Evolutionary conservation across 352 stramenopile species (phyloP).

Genomic region (Pseudoperonospora humuli): DNA sequence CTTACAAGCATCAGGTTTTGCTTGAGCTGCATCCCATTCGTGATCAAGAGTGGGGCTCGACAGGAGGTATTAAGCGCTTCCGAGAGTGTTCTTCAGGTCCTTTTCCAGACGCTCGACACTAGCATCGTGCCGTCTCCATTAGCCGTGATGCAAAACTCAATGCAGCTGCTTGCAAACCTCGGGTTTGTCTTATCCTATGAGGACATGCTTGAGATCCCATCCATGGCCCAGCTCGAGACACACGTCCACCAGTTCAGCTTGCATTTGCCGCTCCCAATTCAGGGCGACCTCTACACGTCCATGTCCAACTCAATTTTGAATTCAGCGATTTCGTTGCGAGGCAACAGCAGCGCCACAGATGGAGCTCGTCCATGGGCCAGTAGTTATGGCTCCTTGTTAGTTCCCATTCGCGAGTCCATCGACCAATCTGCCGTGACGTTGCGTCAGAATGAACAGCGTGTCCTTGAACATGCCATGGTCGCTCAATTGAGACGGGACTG

Average conservation of each 20-base stretch:
- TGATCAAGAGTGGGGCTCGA: conserved; percentile 41
- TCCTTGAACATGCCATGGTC: conserved; percentile 58
- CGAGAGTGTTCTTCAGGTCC: conserved; percentile 41
- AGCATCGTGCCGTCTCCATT: conserved; percentile 55
- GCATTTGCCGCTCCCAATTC: conserved; percentile 58
- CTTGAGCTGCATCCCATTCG: conserved; percentile 53
- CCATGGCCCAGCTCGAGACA: conserved; percentile 57
- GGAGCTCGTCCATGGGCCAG: conserved; percentile 38
- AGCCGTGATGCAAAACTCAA: conserved; percentile 55
- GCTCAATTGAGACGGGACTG: conserved; percentile 61
- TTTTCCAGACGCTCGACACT: conserved; percentile 54
- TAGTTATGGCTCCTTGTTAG: conserved; percentile 47
- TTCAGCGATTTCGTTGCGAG: conserved; percentile 57
- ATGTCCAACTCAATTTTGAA: conserved; percentile 78
- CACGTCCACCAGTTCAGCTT: conserved; percentile 72
- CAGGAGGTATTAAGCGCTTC: conserved; percentile 45
- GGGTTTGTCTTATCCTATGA: conserved; percentile 63
- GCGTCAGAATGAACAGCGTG: conserved; percentile 64
- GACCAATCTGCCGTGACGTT: conserved; percentile 56
- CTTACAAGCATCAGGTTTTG: conserved; percentile 56
- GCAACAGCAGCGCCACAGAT: conserved; percentile 13
- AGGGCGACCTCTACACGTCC: conserved; percentile 70
- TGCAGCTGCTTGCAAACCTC: conserved; percentile 58
- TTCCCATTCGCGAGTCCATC: conserved; percentile 65
- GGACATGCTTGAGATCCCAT: conserved; percentile 53